Evolutionary conservation across 1,284 basidiomycete species (phyloP), one percentile per base, ranked within the genome.

Genomic region (Sporisorium iseilematis-ciliati): DNA sequence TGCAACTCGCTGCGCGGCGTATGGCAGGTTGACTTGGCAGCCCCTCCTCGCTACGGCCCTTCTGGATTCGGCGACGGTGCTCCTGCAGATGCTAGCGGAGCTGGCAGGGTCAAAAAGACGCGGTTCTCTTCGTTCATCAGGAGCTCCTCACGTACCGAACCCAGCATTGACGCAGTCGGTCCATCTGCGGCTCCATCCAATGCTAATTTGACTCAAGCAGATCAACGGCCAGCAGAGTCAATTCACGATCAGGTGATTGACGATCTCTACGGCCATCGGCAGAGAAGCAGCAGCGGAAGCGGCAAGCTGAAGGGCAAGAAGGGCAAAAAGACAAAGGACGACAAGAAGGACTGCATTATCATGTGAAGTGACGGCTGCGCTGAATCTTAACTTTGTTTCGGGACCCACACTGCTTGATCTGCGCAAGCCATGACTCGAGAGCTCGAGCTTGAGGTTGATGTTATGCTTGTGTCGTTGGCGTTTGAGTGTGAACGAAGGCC

Each of bases 1-100:
- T 71, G 68, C 62, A 76, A 76, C 58, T 64, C 74, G 48, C 58
- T 76, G 40, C 64, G 74, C 0, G 74, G 74, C 11, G 48, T 68
- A 31, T 76, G 68, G 68, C 35, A 33, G 45, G 74, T 72, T 0
- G 73, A 75, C 7, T 26, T 75, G 59, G 67, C 57, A 0, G 60
- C 57, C 18, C n/a, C 42, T 14, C 42, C 55, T 41, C 38, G 31
- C 12, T 43, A 25, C 31, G 53, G 38, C 2, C 43, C 49, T 25
- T n/a, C 56, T 38, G 50, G 26, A n/a, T 8, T 12, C 46, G 33
- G 25, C 45, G 26, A 6, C 4, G 26, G n/a, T 42, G 16, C 29
- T 20, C 23, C 12, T 14, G 45, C 29, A 10, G 26, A 12, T 10
- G 45, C 45, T 6, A 26, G 33, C 7, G 53, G 29, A 42, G 40